Evolutionary conservation across 805 yeast genomes (phyloP).

Genomic region (Metschnikowia koreensis): DNA sequence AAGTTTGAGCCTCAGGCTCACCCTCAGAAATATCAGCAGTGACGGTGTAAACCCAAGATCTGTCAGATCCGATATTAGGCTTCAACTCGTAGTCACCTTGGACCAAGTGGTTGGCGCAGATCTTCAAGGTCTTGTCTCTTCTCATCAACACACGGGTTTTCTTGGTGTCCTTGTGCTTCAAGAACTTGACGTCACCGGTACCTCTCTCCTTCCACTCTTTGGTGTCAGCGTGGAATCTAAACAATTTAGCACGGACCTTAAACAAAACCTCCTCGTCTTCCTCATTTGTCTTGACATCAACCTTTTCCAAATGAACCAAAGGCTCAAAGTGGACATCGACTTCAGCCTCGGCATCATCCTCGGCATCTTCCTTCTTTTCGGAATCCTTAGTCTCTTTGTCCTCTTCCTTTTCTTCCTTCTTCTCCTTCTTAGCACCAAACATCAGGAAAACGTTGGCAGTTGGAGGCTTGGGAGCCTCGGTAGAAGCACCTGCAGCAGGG

Average conservation of each 20-base stretch:
- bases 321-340: conserved; percentile 96
- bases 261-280: conserved; percentile 80
- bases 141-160: conserved; percentile 95
- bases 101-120: conserved; percentile 95
- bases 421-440: conserved; percentile 89
- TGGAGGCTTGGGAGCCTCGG: conserved; percentile 57
- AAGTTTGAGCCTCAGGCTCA: conserved; percentile 90
- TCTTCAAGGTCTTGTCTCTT: conserved; percentile 97
- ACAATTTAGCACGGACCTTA: conserved; percentile 93
- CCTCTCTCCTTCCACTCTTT: conserved; percentile 99
- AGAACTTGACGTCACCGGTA: conserved; percentile 95
- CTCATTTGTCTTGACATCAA: conserved; percentile 93
- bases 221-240: conserved; percentile 78
- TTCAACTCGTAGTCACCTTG: conserved; percentile 77
- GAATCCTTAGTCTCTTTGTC: conserved; percentile 28
- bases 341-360: conserved; percentile 62
- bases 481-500: conserved; percentile 16
- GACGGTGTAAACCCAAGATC: conserved; percentile 97
- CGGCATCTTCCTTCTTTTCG: conserved; percentile 41
- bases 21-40: conserved; percentile 96
- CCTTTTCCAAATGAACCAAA: conserved; percentile 88
- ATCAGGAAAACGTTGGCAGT: conserved; percentile 83
- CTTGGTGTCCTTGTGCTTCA: conserved; percentile 77
- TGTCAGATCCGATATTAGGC: conserved; percentile 94
- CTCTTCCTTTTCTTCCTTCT: conserved; percentile 42